phyloP scores from a whole-genome alignment of 2,329 filamentous ascomycete genomes.

The Alternaria triticimaculans region DNA sequence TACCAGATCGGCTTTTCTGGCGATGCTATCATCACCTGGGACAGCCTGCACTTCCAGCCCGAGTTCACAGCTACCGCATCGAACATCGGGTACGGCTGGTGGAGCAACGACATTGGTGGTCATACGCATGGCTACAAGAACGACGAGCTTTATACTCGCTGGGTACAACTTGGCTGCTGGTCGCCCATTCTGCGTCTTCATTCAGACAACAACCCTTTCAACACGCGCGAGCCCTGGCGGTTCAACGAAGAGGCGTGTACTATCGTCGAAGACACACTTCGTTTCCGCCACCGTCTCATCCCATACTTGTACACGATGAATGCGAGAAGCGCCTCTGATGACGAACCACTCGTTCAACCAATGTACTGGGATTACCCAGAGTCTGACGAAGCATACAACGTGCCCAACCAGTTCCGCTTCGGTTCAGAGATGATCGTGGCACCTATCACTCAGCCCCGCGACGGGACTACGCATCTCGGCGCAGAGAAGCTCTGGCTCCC shows the following conservation, averaged over 20 bases:
- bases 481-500: conserved; percentile 65
- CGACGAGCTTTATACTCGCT: conserved; percentile 65
- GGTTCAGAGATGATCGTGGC: conserved; percentile 63
- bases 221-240: conserved; percentile 68
- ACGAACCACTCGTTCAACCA: conserved; percentile 64
- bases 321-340: conserved; percentile 51
- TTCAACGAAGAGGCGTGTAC: conserved; percentile 56
- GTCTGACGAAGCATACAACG: conserved; percentile 60
- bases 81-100: conserved; percentile 73
- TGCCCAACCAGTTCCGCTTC: conserved; percentile 66
- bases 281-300: conserved; percentile 64
- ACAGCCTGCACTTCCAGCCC: conserved; percentile 67
- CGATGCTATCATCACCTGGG: conserved; percentile 66
- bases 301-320: conserved; percentile 69
- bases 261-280: conserved; percentile 59
- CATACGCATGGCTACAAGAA: conserved; percentile 64
- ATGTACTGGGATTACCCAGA: conserved; percentile 68
- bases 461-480: conserved; percentile 56
- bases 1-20: conserved; percentile 72
- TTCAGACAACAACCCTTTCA: conserved; percentile 64
- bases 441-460: conserved; percentile 62
- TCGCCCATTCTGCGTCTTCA: conserved; percentile 68
- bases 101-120: conserved; percentile 73
- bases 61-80: conserved; percentile 71
- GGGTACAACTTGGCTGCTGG: conserved; percentile 68